Conservation (phyloP, 2,329 filamentous ascomycete species). For the Blumeriella jaapii region DNA sequence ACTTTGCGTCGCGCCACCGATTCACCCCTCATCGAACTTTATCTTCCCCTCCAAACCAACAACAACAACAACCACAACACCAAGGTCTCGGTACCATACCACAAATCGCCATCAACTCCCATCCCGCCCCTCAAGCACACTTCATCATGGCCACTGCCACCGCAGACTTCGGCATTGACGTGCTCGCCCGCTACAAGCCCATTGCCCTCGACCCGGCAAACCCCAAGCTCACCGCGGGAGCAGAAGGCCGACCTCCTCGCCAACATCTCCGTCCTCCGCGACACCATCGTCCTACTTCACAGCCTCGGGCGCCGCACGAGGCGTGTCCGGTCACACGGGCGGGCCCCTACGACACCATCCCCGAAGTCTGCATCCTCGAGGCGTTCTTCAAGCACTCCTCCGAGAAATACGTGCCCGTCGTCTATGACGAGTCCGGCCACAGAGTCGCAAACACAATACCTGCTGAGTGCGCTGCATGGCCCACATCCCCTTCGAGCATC, state of each 20-base stretch:
- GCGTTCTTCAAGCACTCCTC: constrained; percentile 28
- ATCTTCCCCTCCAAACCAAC: not conserved
- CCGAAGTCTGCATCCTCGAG: constrained; percentile 31
- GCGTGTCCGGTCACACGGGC: constrained; percentile 30
- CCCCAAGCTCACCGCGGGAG: constrained; percentile 26
- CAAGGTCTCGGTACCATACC: too few relatives aligned
- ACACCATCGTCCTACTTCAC: constrained; percentile 32
- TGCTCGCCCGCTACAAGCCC: constrained; percentile 15
- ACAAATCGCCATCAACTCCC: too few relatives aligned
- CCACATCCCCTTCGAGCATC: constrained; percentile 29
- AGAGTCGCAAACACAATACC: constrained; percentile 32
- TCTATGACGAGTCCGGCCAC: constrained; percentile 31
- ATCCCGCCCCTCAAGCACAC: not conserved
- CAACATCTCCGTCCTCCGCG: constrained; percentile 30
- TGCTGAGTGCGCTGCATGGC: constrained; percentile 29
- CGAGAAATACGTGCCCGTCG: constrained; percentile 25
- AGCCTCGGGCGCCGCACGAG: constrained; percentile 29
- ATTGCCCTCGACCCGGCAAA: constrained; percentile 26
- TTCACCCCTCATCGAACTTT: not conserved
- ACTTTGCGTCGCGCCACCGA: constrained; percentile 2
- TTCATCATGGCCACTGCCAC: constrained; percentile 15
- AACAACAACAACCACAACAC: constrained; percentile 1
- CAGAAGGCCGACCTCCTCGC: constrained; percentile 29
- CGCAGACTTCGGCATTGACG: constrained; percentile 19
- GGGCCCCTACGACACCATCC: constrained; percentile 31